phyloP scores from a whole-genome alignment of 495 filamentous ascomycete genomes.

The Penicillium silybi region DNA sequence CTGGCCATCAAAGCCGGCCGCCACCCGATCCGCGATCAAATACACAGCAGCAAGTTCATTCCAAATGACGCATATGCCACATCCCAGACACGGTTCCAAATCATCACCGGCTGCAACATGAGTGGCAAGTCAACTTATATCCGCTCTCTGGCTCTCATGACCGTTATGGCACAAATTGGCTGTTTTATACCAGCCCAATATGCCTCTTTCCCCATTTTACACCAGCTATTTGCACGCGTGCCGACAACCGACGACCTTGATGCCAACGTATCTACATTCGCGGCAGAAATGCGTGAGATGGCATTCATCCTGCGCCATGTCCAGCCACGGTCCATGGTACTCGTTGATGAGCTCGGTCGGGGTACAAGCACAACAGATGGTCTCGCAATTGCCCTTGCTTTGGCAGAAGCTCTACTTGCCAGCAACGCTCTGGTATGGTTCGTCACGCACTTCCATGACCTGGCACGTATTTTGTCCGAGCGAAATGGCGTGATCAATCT shows the following conservation, averaged over 20 bases:
- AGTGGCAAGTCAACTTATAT: conserved; percentile 98
- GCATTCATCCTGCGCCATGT: conserved; percentile 84
- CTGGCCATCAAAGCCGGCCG: conserved; percentile 76
- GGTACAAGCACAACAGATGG: conserved; percentile 90
- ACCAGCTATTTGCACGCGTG: conserved; percentile 82
- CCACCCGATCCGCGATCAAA: conserved; percentile 80
- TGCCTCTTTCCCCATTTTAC: conserved; percentile 74
- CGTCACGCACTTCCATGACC: conserved; percentile 84
- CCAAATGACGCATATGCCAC: conserved; percentile 88
- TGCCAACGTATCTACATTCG: conserved; percentile 89
- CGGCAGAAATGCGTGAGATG: conserved; percentile 92
- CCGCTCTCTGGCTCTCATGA: conserved; percentile 75
- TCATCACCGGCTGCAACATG: conserved; percentile 98
- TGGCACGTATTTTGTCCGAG: conserved; percentile 71
- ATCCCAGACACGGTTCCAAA: conserved; percentile 74
- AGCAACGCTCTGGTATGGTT: conserved; percentile 82
- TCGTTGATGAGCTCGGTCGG: conserved; percentile 90
- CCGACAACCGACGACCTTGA: conserved; percentile 86
- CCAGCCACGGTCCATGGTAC: conserved; percentile 68
- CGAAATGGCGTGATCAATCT: conserved; percentile 73
- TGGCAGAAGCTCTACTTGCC: conserved; percentile 80
- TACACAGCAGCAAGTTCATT: conserved; percentile 62
- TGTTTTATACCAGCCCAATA: conserved; percentile 85
- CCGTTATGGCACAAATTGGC: conserved; percentile 90
- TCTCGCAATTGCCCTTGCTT: conserved; percentile 79